Conservation (phyloP, 2,329 filamentous ascomycete genomes). For the Talaromyces verruculosus region DNA sequence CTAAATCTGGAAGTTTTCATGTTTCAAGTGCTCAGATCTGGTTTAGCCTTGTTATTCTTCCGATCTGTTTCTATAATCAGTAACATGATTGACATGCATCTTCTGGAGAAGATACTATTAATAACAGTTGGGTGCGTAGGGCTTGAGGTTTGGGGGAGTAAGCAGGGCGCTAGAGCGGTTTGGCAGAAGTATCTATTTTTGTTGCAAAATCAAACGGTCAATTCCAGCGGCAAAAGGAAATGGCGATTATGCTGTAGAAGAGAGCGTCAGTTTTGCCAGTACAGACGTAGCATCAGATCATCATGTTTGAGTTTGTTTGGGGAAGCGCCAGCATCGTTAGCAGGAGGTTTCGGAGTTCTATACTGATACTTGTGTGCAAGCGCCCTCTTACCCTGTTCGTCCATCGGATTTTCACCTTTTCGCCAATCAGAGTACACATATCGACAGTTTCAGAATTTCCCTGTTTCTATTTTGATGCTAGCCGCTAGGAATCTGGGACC, state of each 20-base stretch:
- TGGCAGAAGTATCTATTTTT: constrained; percentile 3
- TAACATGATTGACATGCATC: constrained; percentile 20
- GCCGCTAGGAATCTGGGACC: constrained; percentile 10
- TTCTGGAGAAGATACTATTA: constrained; percentile 21
- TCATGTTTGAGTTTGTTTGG: constrained; percentile 9
- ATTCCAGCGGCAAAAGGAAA: constrained; percentile 18
- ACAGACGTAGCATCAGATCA: constrained; percentile 5
- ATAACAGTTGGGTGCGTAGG: constrained; percentile 14
- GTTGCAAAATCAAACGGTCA: neutral
- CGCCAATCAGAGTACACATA: constrained; percentile 19
- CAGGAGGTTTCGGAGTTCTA: neutral
- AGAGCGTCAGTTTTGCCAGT: neutral
- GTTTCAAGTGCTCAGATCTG: constrained; percentile 22
- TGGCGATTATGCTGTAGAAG: neutral
- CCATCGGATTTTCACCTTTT: constrained; percentile 26
- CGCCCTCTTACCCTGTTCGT: constrained; percentile 26
- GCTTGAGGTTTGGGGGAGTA: constrained; percentile 1
- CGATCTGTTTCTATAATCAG: constrained; percentile 29
- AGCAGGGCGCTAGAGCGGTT: neutral
- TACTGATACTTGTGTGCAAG: constrained; percentile 7
- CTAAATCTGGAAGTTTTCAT: constrained; percentile 41
- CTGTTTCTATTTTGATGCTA: constrained; percentile 30
- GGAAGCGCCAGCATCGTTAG: constrained; percentile 8
- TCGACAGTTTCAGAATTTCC: constrained; percentile 26
- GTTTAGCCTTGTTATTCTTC: constrained; percentile 9